Base-by-base conservation (phyloP, 441 rosid genomes). In the Iberis amara region DNA sequence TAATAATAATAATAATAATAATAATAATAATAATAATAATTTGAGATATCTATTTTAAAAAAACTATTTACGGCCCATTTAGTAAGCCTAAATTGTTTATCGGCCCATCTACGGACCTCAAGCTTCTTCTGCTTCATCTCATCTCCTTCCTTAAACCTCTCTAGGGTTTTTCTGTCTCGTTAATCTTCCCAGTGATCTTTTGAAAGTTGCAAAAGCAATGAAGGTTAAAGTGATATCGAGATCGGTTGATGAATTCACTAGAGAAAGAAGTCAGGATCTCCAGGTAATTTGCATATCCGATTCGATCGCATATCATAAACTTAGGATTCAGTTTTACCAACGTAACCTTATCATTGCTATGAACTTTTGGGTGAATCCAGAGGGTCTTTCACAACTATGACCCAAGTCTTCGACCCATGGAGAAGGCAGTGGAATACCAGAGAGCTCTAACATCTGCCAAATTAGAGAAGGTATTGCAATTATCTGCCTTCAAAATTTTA, bases 211-310 rank as follows among this genome's bases (percentile, higher is more conserved):
- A 40, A 7, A 40, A 7, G 47, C 52, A 58, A 91, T 91, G 98
- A 87, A 76, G 73, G 81, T 91, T 11, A 87, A 85, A 70, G 81
- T 76, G 26, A 79, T 91, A 47, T 91, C 98, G 8, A 83, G 98
- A 45, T 74, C 95, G 1, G 63, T 73, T 5, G 96, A 91, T 60
- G 95, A 88, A 41, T 91, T 81, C 77, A 91, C 96, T 47, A 83
- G 96, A 59, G 98, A 87, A 54, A 75, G 98, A 67, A 87, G 98
- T 75, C 85, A 87, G 41, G 98, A 91, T 59, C 88, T 91, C 33
- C 96, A 82, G 86, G 94, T 85, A 46, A 18, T 8, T 9, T 8
- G 0, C 7, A 28, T 31, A 12, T 7, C 0, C 12, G 2, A 24
- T 54, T 21, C 11, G 9, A 46, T 42, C 36, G 8, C 26, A 0